Conservation (phyloP, 176 grass and related monocot genomes). For the Paspalum vaginatum region DNA sequence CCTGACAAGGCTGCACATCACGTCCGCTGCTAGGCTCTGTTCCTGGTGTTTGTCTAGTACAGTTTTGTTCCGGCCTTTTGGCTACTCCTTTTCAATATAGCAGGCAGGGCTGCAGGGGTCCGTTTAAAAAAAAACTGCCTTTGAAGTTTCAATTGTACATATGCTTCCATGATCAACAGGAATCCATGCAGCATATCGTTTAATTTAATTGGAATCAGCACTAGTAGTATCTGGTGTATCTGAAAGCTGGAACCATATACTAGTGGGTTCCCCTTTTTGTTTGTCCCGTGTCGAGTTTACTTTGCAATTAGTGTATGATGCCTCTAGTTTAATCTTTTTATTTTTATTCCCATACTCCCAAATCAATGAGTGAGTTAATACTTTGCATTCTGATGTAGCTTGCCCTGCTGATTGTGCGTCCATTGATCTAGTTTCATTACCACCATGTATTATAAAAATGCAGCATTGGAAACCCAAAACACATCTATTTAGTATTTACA, state of each 20-base stretch:
- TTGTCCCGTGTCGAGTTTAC: neutral
- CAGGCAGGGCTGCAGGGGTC: too few relatives aligned
- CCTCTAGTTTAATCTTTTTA: neutral
- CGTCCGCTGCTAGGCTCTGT: too few relatives aligned
- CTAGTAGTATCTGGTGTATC: neutral
- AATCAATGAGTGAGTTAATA: too few relatives aligned
- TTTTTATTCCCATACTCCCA: neutral
- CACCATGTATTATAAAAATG: too few relatives aligned
- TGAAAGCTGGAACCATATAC: conserved; percentile 3
- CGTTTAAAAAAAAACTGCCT: too few relatives aligned
- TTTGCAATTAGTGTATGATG: neutral
- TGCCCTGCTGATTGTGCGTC: neutral
- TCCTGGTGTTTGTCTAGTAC: too few relatives aligned
- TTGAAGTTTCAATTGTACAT: neutral
- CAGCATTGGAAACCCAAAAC: too few relatives aligned
- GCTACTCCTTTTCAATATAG: too few relatives aligned
- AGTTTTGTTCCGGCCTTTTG: too few relatives aligned
- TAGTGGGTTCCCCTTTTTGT: neutral
- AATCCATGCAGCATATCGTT: conserved; percentile 16
- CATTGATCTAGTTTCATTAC: neutral
- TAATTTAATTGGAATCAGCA: neutral
- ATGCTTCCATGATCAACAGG: neutral
- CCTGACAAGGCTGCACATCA: too few relatives aligned
- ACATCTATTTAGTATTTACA: too few relatives aligned
- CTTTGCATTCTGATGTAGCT: neutral